phyloP scores from a whole-genome alignment of 2,329 filamentous ascomycete species.

The Aspergillus proliferans region DNA sequence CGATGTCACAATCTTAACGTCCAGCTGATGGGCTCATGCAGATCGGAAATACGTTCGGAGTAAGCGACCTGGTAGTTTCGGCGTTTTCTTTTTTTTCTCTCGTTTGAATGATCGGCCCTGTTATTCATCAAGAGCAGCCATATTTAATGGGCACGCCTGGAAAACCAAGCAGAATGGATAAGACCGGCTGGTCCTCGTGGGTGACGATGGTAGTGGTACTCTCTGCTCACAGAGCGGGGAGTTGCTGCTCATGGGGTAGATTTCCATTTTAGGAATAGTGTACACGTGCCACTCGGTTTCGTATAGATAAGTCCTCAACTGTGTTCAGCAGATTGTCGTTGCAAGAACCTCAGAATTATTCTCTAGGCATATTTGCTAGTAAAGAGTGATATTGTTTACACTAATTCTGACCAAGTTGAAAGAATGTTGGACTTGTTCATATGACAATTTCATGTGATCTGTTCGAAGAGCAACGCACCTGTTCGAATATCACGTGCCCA shows the following conservation, averaged over 20 bases:
- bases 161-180: neutral
- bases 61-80: neutral
- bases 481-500: constrained; percentile 9
- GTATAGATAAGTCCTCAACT: neutral
- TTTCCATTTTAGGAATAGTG: neutral
- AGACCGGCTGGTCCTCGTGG: neutral
- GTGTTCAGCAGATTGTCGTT: neutral
- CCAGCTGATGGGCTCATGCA: constrained; percentile 25
- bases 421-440: neutral
- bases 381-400: too few relatives aligned
- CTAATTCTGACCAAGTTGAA: too few relatives aligned
- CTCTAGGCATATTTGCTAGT: too few relatives aligned
- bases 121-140: neutral
- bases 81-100: neutral
- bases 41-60: constrained; percentile 8
- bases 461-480: neutral
- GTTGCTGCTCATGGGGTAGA: too few relatives aligned
- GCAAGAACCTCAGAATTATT: neutral
- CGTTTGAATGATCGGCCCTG: neutral
- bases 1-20: constrained; percentile 5
- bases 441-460: neutral
- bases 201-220: neutral
- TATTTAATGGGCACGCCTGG: neutral
- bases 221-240: neutral
- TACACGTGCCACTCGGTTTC: neutral